These are phyloP conservation scores for Populus euphratica DNA, from an alignment of 345 rosid species.

Conservation along the genomic window DNA sequence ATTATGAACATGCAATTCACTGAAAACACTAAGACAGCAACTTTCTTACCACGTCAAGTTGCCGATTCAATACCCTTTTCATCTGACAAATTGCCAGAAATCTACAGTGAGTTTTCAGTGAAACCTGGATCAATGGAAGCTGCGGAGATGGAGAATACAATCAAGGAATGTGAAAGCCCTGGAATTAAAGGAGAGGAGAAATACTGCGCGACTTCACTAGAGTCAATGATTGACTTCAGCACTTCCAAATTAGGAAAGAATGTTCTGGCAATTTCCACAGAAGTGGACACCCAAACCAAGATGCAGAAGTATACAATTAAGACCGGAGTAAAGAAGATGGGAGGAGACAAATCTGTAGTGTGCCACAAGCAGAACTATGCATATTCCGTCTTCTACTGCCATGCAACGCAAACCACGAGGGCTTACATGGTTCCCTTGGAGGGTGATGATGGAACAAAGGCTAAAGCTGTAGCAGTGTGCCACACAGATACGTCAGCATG, in stretches of 20 bases:
- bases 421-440: constrained; percentile 53
- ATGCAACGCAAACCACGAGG: constrained; percentile 49
- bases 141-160: constrained; percentile 41
- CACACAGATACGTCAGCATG: constrained; percentile 80
- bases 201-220: constrained; percentile 73
- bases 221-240: constrained; percentile 76
- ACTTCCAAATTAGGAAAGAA: constrained; percentile 63
- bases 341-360: constrained; percentile 45
- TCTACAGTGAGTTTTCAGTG: constrained; percentile 46
- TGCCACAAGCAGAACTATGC: constrained; percentile 84
- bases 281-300: constrained; percentile 39
- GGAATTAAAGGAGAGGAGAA: constrained; percentile 70
- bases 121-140: constrained; percentile 62
- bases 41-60: constrained; percentile 65
- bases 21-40: constrained; percentile 33
- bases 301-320: constrained; percentile 47
- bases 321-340: constrained; percentile 38
- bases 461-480: constrained; percentile 71
- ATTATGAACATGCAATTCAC: constrained; percentile 59
- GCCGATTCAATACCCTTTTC: constrained; percentile 65
- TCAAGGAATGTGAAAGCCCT: constrained; percentile 50
- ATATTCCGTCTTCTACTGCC: constrained; percentile 81
- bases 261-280: constrained; percentile 57
- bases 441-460: constrained; percentile 60
- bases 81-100: constrained; percentile 51